Evolutionary conservation across 1,284 basidiomycete species (phyloP), one percentile per base, ranked within the genome.

Genomic region (Porogramme epimiltina): DNA sequence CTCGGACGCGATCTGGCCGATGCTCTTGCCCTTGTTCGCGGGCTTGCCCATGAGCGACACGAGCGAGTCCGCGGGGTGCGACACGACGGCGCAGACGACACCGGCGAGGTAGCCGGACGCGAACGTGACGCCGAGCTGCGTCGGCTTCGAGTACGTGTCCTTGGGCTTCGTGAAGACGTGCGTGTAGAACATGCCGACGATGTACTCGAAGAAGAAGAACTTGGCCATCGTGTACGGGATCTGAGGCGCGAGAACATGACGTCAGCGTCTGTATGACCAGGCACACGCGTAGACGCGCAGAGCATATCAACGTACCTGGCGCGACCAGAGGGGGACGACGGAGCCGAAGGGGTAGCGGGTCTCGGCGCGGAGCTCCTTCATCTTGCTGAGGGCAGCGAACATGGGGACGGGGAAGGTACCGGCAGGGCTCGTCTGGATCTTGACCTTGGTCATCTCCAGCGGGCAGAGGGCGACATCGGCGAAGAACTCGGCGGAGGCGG

Each of bases 401-500:
- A 90, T 89, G 52, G 80, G 71, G 46, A 76, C 79, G 58, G 89
- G 89, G 84, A 91, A 91, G 47, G 86, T 85, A 49, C 89, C 89
- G 41, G 61, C 73, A 42, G 80, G 73, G 60, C 82, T 86, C 26
- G 89, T 91, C 73, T 91, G 89, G 61, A 91, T 89, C 75, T 88
- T 89, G 78, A 91, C 87, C 72, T 91, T 91, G 69, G 85, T 85
- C 89, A 91, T 91, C 70, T 91, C 89, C 34, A 90, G 71, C 49
- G 88, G 89, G 73, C 88, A 91, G 48, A 91, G 83, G 31, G 87
- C 88, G 61, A 96, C 87, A 65, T 97, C 93, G 62, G 96, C 96
- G 71, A 98, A 95, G 75, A 95, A 86, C 70, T 97, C 95, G 49
- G 95, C 94, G 43, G 93, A 92, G 52, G 91, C 91, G 28, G 96